These are phyloP conservation scores for Fraxinus velutina DNA, from an alignment of 305 asterid genomes.

Conservation along the genomic window DNA sequence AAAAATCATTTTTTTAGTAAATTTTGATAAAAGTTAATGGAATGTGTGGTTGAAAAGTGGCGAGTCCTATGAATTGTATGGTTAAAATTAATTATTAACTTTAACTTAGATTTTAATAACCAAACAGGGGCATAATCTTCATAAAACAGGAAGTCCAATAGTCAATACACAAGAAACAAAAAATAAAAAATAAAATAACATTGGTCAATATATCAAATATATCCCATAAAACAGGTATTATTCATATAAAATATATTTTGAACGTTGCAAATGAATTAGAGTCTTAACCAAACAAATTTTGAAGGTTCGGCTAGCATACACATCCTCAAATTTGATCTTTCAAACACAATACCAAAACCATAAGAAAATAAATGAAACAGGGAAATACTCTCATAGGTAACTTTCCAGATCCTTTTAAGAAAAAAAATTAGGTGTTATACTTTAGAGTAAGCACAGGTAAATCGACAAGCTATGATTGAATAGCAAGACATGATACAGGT, in stretches of 20 bases:
- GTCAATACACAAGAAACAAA: background rate
- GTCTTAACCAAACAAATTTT: background rate
- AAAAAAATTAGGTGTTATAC: background rate
- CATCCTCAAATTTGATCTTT: background rate
- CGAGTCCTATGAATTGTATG: background rate
- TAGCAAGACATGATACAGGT: background rate
- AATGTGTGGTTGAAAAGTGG: background rate
- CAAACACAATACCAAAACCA: slow-evolving; percentile 12
- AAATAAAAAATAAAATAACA: background rate
- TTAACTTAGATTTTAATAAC: background rate
- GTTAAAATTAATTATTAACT: background rate
- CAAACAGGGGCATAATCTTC: background rate
- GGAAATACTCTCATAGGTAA: background rate
- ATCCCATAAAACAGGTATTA: slow-evolving; percentile 1
- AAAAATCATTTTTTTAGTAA: background rate
- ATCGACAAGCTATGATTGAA: slow-evolving; percentile 12
- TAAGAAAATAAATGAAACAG: slow-evolving; percentile 1
- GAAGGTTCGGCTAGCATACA: background rate
- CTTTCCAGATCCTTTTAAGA: background rate
- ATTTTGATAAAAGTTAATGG: background rate
- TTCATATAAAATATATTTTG: background rate
- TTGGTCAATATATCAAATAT: background rate
- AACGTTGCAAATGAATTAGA: slow-evolving; percentile 5
- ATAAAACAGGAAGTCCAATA: background rate
- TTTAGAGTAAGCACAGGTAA: background rate